phyloP scores from a whole-genome alignment of 805 yeast species.

The Naumovozyma baii region DNA sequence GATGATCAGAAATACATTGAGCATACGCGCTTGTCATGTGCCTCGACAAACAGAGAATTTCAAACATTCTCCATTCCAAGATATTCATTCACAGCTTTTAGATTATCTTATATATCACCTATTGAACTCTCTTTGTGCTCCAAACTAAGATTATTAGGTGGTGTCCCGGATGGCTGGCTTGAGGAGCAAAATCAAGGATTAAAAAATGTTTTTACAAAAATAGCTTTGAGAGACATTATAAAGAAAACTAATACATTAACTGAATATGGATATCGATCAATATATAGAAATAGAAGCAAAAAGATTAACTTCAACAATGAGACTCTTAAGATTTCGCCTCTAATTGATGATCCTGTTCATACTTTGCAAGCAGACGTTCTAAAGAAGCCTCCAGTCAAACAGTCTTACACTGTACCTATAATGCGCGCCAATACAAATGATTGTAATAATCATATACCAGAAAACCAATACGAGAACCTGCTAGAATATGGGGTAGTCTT shows the following conservation, averaged over 20 bases:
- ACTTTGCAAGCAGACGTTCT: no score
- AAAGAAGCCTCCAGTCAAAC: no score
- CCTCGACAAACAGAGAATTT: conserved; percentile 1
- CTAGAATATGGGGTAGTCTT: no score
- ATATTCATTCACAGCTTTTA: conserved; percentile 51
- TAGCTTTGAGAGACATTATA: conserved; percentile 4
- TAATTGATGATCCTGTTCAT: not conserved
- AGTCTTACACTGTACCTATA: no score
- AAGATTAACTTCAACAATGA: no score
- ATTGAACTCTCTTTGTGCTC: conserved; percentile 41
- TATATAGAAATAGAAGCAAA: conserved; percentile 2
- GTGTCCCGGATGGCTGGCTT: conserved; percentile 49
- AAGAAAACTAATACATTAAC: conserved; percentile 5
- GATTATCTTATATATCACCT: conserved; percentile 45
- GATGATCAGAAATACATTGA: conserved; percentile 14
- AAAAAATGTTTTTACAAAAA: not conserved
- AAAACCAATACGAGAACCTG: no score
- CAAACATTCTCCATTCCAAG: conserved; percentile 34
- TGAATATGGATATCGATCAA: conserved; percentile 7
- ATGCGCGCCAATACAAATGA: no score
- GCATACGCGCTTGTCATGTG: conserved; percentile 7
- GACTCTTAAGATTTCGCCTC: not conserved
- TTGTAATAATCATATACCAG: no score
- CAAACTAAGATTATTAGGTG: conserved; percentile 44
- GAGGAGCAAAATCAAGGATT: conserved; percentile 9